phyloP scores from a whole-genome alignment of 2,329 filamentous ascomycete genomes.

The Cercospora brassicicola region DNA sequence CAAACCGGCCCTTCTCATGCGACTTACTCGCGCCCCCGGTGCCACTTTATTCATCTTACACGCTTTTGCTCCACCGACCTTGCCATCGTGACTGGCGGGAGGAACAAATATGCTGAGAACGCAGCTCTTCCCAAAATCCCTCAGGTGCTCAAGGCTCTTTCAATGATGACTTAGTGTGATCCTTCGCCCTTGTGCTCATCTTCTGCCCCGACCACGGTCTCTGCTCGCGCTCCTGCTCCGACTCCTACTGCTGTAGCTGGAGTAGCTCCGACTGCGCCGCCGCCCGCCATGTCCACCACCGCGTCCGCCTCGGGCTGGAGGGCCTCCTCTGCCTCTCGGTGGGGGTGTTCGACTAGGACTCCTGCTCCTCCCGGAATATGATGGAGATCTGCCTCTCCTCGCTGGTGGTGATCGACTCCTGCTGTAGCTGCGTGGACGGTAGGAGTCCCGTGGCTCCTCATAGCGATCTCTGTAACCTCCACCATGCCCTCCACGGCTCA shows the following conservation, averaged over 20 bases:
- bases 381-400: constrained; percentile 38
- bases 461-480: constrained; percentile 35
- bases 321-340: constrained; percentile 21
- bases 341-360: constrained; percentile 30
- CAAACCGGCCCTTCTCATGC: not conserved
- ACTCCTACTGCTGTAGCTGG: constrained; percentile 26
- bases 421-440: constrained; percentile 31
- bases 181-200: constrained; percentile 17
- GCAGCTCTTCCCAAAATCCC: not conserved
- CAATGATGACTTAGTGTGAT: not conserved
- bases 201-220: constrained; percentile 29
- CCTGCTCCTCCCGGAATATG: constrained; percentile 41
- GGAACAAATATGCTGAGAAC: not conserved
- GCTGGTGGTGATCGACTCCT: constrained; percentile 22
- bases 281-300: constrained; percentile 17
- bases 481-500: constrained; percentile 30
- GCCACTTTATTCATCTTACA: not conserved
- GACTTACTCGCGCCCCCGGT: not conserved
- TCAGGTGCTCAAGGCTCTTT: not conserved
- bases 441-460: constrained; percentile 32
- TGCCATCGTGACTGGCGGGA: not conserved
- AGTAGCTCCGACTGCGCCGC: constrained; percentile 24
- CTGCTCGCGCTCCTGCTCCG: constrained; percentile 30
- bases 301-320: constrained; percentile 19
- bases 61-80: not conserved